Evolutionary conservation across 116 monocot species (phyloP).

Genomic region (Phalaenopsis hybrid): DNA sequence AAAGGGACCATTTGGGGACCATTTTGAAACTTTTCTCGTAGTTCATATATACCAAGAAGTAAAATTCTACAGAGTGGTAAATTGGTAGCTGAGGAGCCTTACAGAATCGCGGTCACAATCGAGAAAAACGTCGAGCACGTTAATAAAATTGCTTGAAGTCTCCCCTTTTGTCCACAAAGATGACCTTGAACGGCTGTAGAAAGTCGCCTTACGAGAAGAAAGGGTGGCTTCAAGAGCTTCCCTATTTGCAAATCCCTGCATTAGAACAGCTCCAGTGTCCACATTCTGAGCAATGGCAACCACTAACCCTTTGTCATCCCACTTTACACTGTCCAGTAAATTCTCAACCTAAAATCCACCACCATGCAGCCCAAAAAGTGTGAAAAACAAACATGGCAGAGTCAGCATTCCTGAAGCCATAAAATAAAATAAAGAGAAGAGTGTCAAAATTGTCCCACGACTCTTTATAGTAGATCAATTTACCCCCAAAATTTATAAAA

Average conservation of each 20-base stretch:
- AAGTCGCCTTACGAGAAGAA: conserved; percentile 71
- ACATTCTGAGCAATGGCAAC: conserved; percentile 90
- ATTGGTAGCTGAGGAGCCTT: conserved; percentile 10
- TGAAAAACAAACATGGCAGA: neutral
- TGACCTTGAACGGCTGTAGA: conserved; percentile 79
- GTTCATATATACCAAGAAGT: neutral
- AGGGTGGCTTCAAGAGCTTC: conserved; percentile 73
- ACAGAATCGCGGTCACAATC: conserved; percentile 96
- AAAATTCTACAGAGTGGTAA: neutral
- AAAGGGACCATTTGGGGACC: too few relatives aligned
- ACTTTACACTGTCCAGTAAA: conserved; percentile 67
- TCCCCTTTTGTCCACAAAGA: conserved; percentile 94
- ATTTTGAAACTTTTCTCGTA: too few relatives aligned
- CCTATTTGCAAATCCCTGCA: conserved; percentile 92
- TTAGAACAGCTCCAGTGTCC: conserved; percentile 88
- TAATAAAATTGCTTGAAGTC: conserved; percentile 87
- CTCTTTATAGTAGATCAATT: too few relatives aligned
- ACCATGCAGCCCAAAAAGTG: neutral
- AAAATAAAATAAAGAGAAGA: neutral
- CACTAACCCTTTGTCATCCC: conserved; percentile 82
- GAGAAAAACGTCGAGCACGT: conserved; percentile 85
- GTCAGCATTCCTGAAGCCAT: neutral
- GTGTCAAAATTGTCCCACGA: too few relatives aligned
- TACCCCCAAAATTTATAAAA: too few relatives aligned
- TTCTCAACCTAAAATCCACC: conserved; percentile 29